phyloP scores from a whole-genome alignment of 768 basidiomycete genomes.

The Hygrophoropsis aurantiaca region DNA sequence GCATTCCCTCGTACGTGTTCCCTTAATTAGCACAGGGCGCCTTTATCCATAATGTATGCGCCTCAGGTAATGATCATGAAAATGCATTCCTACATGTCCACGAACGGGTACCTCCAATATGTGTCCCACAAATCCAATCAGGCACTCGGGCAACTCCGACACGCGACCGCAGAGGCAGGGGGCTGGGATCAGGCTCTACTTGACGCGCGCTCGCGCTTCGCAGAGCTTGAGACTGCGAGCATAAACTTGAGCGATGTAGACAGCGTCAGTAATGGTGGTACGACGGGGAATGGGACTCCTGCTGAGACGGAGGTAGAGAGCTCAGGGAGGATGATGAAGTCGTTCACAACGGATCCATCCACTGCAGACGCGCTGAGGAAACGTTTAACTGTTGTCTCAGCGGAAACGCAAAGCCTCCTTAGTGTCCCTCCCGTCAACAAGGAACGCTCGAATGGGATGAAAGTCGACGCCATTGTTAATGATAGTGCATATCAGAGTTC shows the following conservation, averaged over 20 bases:
- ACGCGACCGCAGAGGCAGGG: constrained; percentile 47
- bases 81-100: constrained; percentile 90
- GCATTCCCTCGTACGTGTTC: constrained; percentile 70
- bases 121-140: constrained; percentile 46
- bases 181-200: constrained; percentile 65
- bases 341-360: constrained; percentile 52
- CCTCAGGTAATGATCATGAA: constrained; percentile 85
- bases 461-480: constrained; percentile 9
- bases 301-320: constrained; percentile 41
- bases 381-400: constrained; percentile 45
- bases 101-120: constrained; percentile 80
- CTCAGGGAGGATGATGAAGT: constrained; percentile 41
- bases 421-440: not conserved
- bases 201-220: constrained; percentile 47
- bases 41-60: not conserved
- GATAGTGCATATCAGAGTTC: constrained; percentile 14
- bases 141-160: constrained; percentile 44
- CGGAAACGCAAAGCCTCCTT: too few relatives aligned
- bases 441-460: constrained; percentile 3
- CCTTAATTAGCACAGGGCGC: constrained; percentile 1
- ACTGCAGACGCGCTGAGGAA: constrained; percentile 55
- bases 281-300: constrained; percentile 44
- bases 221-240: constrained; percentile 35
- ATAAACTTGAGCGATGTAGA: constrained; percentile 16
- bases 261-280: constrained; percentile 24